Percentiles rank a stretch among this genome's conserved stretches.
Evolutionary conservation across 345 rosid genomes (phyloP).

Genomic region (Mercurialis annua): DNA sequence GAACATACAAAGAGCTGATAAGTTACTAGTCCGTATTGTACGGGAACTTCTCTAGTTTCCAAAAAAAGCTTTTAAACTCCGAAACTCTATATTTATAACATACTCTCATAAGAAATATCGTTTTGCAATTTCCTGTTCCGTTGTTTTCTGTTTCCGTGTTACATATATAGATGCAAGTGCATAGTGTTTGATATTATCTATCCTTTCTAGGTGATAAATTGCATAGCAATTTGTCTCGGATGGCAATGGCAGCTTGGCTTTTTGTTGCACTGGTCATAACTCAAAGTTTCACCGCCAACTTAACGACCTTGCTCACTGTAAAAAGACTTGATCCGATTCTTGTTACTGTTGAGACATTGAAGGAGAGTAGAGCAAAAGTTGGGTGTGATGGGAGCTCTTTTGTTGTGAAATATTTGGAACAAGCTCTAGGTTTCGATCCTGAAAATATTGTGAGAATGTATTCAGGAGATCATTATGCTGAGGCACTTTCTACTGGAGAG

Average conservation of each 20-base stretch:
- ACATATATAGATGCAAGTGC: too few species aligned
- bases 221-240: conserved; percentile 25
- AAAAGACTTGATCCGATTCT: not conserved
- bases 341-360: not conserved
- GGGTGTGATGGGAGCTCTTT: conserved; percentile 36
- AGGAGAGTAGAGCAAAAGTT: conserved; percentile 14
- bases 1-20: too few species aligned
- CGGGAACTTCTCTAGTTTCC: too few species aligned
- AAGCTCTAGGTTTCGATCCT: conserved; percentile 12
- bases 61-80: too few species aligned
- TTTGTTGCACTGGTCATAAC: conserved; percentile 27
- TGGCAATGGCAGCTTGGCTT: conserved; percentile 25
- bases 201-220: conserved; percentile 13
- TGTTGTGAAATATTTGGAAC: conserved; percentile 18
- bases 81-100: too few species aligned
- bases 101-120: too few species aligned
- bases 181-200: not conserved
- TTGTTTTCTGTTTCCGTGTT: too few species aligned
- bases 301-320: conserved; percentile 21
- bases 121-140: too few species aligned
- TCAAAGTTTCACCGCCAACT: conserved; percentile 25
- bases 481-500: conserved; percentile 14
- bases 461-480: conserved; percentile 14
- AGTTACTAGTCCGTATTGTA: too few species aligned
- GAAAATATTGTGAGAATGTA: conserved; percentile 5